A percentile compares a stretch with the other conserved stretches of the same genome.
Evolutionary conservation across 1,139 yeast genomes (phyloP).

Genomic region (Protomyces pachydermus): DNA sequence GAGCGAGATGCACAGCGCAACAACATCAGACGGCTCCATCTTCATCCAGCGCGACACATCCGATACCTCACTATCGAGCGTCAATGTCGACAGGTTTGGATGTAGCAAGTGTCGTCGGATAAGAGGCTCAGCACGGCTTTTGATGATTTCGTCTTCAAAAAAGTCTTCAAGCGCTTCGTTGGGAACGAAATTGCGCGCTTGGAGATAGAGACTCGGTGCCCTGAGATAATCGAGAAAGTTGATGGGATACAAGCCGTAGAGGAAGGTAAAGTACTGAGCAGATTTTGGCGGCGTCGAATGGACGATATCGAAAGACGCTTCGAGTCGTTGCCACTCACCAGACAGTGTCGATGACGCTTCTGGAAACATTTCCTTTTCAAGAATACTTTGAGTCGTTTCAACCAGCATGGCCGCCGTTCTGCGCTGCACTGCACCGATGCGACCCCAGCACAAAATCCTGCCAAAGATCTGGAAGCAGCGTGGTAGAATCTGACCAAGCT

Average conservation of each 20-base stretch:
- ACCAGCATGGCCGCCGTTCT: constrained; percentile 10
- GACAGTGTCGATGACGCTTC: not conserved
- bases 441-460: constrained; percentile 45
- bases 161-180: constrained; percentile 39
- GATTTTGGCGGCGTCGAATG: constrained; percentile 28
- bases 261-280: constrained; percentile 44
- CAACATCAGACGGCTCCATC: constrained; percentile 38
- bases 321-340: constrained; percentile 22
- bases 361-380: constrained; percentile 2
- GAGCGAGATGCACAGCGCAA: constrained; percentile 39
- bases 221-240: constrained; percentile 48
- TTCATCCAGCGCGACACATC: constrained; percentile 39
- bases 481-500: constrained; percentile 42
- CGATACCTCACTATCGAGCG: constrained; percentile 45
- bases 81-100: constrained; percentile 45
- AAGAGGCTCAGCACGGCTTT: constrained; percentile 35
- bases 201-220: constrained; percentile 43
- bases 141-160: constrained; percentile 38
- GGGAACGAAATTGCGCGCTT: constrained; percentile 29
- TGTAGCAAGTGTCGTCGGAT: constrained; percentile 46
- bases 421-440: constrained; percentile 19
- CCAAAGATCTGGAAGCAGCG: constrained; percentile 48
- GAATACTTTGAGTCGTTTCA: not conserved
- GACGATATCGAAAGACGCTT: constrained; percentile 27
- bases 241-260: constrained; percentile 61